Base-by-base conservation (phyloP, 306 rosid genomes). In the Lathyrus tuberosus region DNA sequence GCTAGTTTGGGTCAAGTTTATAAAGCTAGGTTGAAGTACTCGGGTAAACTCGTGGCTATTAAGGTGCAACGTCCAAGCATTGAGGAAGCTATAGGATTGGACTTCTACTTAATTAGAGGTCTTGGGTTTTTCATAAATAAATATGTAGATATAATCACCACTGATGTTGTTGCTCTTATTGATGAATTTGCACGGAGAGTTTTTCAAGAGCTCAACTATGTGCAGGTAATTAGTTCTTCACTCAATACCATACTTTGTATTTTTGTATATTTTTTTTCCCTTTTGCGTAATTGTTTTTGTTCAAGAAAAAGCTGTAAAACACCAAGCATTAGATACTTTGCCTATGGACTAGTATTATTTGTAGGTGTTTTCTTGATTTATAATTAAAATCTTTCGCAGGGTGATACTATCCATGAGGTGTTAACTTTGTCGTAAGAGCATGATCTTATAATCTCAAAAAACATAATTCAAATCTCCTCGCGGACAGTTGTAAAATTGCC, bases 1-100 rank as follows among this genome's bases (percentile, higher is more conserved):
- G 97, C 97, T 72, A 91, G 97, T 84, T 85, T 91, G 51, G 97
- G 97, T 52, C 97, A 91, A 79, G 97, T 91, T 40, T 91, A 91
- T 76, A 91, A 91, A 85, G 97, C 88, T 74, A 83, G 69, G 78
- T 86, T 91, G 20, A 85, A 81, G 76, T 67, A 76, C 64, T 80
- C 94, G 18, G 89, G 91, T 40, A 78, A 84, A 69, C 59, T 80
- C 5, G 97, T 91, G 56, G 97, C 96, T 5, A 88, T 91, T 42
- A 91, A 91, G 86, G 96, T 91, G 76, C 97, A 91, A 66, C 96
- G 97, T 43, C 96, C 97, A 22, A 79, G 78, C 62, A 91, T 91
- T 78, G 97, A 91, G 84, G 96, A 91, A 79, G 88, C 97, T 69
- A 85, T 89, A 60, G 96, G 96, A 77, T 86, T 91, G 65, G 97